Conservation (phyloP, 192 early-diverging fungal genomes). For the Rhizoclosmatium globosum region DNA sequence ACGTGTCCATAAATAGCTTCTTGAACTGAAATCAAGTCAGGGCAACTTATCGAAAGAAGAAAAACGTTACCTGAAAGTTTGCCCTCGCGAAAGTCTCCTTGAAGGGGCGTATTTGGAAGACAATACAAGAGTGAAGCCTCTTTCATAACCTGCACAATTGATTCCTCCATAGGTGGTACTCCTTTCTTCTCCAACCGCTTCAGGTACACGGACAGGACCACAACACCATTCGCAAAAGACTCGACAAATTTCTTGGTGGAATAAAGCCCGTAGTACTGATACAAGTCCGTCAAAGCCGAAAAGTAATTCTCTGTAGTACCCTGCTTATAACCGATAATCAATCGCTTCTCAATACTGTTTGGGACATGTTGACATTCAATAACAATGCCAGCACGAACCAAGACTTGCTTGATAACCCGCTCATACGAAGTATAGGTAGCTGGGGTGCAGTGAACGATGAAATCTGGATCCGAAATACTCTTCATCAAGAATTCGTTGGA, state of each 20-base stretch:
- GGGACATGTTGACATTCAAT: conserved; percentile 91
- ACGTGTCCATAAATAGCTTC: conserved; percentile 95
- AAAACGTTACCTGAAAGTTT: conserved; percentile 66
- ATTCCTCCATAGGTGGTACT: conserved; percentile 82
- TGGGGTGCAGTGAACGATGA: conserved; percentile 91
- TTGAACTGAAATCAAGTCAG: conserved; percentile 60
- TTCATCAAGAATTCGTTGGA: conserved; percentile 74
- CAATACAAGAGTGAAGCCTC: conserved; percentile 96
- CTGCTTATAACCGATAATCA: conserved; percentile 89
- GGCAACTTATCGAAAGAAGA: background rate
- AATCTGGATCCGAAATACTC: conserved; percentile 87
- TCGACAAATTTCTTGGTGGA: conserved; percentile 98
- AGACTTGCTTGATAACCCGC: conserved; percentile 82
- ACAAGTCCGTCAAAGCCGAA: conserved; percentile 94
- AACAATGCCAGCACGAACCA: conserved; percentile 90
- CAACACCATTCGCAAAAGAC: conserved; percentile 98
- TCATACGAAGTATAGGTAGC: conserved; percentile 88
- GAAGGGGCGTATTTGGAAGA: conserved; percentile 92
- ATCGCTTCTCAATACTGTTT: conserved; percentile 82
- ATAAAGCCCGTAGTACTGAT: conserved; percentile 96
- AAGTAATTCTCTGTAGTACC: conserved; percentile 90
- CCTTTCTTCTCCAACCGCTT: conserved; percentile 78
- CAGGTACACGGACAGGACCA: conserved; percentile 91
- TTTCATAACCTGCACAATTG: conserved; percentile 92
- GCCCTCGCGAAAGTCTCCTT: conserved; percentile 89